Evolutionary conservation across 495 filamentous ascomycete genomes (phyloP), one percentile per base, ranked within the genome.

Genomic region (Penicillium silybi): DNA sequence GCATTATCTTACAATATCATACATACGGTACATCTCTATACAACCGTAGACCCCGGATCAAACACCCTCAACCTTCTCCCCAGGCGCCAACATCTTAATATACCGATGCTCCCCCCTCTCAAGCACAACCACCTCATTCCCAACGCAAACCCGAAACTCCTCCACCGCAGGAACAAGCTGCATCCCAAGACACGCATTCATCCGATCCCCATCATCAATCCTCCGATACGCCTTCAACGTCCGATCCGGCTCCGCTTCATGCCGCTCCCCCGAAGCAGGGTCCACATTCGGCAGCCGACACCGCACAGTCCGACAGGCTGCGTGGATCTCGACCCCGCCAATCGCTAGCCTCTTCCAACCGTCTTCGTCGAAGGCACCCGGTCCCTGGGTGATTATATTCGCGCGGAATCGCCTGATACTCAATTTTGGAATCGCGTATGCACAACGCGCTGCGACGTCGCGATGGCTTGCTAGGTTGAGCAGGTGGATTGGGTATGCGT

Each of bases 401-500:
- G 92, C 82, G 32, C 92, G 82, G 69, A 95, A 96, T 4, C 89
- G 83, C 2, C 78, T 61, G 3, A 85, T 80, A 37, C 84, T 85
- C 11, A 96, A 74, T 38, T 76, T 75, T 0, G 78, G 80, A 25
- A 89, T 80, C 26, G 80, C 74, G 7, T 65, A 56, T 25, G 72
- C 72, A 20, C 90, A 77, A 18, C 64, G 60, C 1, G 52, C 46
- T 38, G 73, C 80, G 7, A 85, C 67, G 48, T 90, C 82, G 6
- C 80, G 80, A 22, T 95, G 76, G 55, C 85, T 91, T 38, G 84
- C 74, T 9, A 96, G 71, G 53, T 83, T 92, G 29, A 95, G 67
- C 7, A 96, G 65, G 59, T 96, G 89, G 25, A 97, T 70, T 4
- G 92, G 90, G 65, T 93, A 97, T 66, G 90, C 85, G 69, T 97